Conservation (phyloP, 306 rosid species). For the Castanospermum australe region DNA sequence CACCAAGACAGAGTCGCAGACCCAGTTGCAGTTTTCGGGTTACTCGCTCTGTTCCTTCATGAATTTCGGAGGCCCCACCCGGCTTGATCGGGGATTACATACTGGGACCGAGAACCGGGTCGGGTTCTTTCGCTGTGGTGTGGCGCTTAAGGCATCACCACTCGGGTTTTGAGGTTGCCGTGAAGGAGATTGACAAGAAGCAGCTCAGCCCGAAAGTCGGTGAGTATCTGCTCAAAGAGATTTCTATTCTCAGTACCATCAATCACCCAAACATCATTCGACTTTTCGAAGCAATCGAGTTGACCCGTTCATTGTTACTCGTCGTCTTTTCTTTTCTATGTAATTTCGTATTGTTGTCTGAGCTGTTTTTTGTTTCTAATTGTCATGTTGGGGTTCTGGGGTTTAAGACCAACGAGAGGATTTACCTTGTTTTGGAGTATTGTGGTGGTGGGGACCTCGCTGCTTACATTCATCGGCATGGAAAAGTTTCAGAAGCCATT, state of each 20-base stretch:
- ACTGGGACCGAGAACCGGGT: constrained; percentile 73
- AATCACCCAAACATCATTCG: constrained; percentile 80
- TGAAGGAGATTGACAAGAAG: constrained; percentile 75
- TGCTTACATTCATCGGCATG: constrained; percentile 56
- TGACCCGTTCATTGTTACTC: neutral
- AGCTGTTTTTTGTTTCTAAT: neutral
- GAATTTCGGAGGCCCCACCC: constrained; percentile 42
- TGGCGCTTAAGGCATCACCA: constrained; percentile 70
- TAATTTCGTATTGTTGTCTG: neutral
- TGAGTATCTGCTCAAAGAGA: constrained; percentile 73
- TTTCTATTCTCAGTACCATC: constrained; percentile 80
- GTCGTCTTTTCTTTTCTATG: neutral
- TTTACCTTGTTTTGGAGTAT: constrained; percentile 93
- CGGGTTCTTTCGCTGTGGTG: constrained; percentile 92
- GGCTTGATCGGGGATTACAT: constrained; percentile 70
- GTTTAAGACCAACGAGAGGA: constrained; percentile 68
- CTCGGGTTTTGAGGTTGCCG: constrained; percentile 75
- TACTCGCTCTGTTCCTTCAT: constrained; percentile 31
- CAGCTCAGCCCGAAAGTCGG: constrained; percentile 68
- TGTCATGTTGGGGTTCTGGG: constrained; percentile 10
- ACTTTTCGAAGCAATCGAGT: constrained; percentile 68
- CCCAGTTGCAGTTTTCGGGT: constrained; percentile 18
- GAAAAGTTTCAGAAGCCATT: constrained; percentile 70
- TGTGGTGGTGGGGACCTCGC: constrained; percentile 93
- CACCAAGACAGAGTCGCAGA: neutral